Base-by-base conservation (phyloP, 331 rosid genomes). In the Acacia concinna region DNA sequence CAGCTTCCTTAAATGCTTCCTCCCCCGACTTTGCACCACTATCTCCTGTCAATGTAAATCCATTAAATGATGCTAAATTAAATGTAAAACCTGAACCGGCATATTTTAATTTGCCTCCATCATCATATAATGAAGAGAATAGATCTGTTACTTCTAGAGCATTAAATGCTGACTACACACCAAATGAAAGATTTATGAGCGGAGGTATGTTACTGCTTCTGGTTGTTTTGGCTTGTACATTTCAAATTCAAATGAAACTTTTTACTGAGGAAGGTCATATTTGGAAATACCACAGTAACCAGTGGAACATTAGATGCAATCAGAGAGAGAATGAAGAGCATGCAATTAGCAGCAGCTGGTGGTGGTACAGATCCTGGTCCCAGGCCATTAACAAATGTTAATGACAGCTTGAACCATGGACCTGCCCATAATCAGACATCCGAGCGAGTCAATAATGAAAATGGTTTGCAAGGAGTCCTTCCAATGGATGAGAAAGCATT, bases 401-500 rank as follows among this genome's bases (percentile, higher is more conserved):
- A 86, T 70, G 98, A 95, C 73, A 87, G 83, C 68, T 44, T 79
- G 74, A 89, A 75, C 81, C 96, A 84, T 31, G 97, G 86, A 51
- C 65, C 82, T 81, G 65, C 77, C 87, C 94, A 81, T 78, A 88
- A 90, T 69, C 94, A 77, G 73, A 68, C 88, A 38, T 69, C 92
- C 0, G 98, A 89, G 13, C 86, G 78, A 46, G 78, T 52, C 4
- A 84, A 76, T 62, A 41, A 81, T 1, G 97, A 91, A 76, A 91
- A 89, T 84, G 70, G 92, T 31, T 72, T 88, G 76, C 94, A 89
- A 70, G 80, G 93, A 59, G 96, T 89, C 65, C 97, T 89, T 82
- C 99, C 99, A 14, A 88, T 93, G 92, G 99, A 93, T 74, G 98
- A 93, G 88, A 96, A 85, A 80, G 98, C 98, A 6, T 85, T 96